Percentiles rank a stretch among this genome's conserved stretches.
Conservation (phyloP, 116 monocot species). For the Phalaenopsis hybrid region DNA sequence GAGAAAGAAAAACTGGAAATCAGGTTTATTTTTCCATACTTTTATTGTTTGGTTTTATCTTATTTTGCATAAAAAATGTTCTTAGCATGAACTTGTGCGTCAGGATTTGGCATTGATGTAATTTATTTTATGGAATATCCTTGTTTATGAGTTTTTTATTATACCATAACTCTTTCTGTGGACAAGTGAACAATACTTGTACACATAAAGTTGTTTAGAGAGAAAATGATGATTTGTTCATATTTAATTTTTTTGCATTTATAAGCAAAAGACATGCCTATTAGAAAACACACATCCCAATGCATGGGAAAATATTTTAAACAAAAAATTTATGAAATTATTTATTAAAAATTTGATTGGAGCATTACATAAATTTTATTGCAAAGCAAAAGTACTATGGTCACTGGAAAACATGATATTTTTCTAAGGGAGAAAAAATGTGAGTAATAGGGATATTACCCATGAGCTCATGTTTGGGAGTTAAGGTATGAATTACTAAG, state of each 20-base stretch:
- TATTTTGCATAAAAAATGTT: background rate
- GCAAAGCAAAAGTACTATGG: no score
- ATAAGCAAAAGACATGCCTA: background rate
- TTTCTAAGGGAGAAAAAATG: no score
- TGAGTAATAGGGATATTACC: no score
- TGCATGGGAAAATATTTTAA: no score
- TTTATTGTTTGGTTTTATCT: background rate
- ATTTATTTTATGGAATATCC: background rate
- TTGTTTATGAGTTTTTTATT: background rate
- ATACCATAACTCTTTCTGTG: background rate
- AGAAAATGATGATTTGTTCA: background rate
- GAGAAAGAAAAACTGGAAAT: constrained; percentile 75
- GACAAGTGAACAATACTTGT: background rate
- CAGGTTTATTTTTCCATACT: constrained; percentile 27
- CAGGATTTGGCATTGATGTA: background rate
- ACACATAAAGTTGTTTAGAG: background rate
- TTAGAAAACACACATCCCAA: no score
- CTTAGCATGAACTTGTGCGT: background rate
- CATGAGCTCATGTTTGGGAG: no score
- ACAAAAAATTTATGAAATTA: no score
- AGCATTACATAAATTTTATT: no score
- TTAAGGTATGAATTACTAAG: no score
- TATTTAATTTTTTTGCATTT: constrained; percentile 1
- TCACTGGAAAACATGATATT: no score
- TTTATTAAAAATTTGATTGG: no score